These are phyloP conservation scores for Datura wrightii DNA, from an alignment of 257 asterid species.

Conservation along the genomic window DNA sequence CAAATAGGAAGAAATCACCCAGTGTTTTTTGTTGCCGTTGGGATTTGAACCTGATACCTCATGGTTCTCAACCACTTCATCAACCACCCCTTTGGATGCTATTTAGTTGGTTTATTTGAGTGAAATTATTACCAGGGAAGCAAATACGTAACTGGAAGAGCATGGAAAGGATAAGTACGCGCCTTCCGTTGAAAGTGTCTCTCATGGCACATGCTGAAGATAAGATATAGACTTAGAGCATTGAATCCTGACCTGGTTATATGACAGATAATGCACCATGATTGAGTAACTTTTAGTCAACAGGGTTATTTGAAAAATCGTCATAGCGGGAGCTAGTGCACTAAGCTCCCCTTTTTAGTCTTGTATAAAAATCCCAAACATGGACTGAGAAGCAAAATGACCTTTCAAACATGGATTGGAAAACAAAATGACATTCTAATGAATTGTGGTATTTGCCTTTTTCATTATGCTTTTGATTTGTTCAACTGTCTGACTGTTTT, in stretches of 20 bases:
- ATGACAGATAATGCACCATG: constrained; percentile 6
- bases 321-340: no score
- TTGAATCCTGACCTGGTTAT: neutral
- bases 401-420: neutral
- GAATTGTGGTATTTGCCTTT: neutral
- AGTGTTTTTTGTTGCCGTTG: neutral
- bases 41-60: neutral
- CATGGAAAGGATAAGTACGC: neutral
- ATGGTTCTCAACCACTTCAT: neutral
- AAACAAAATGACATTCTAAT: neutral
- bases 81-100: neutral
- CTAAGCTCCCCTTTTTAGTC: neutral
- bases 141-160: neutral
- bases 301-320: neutral
- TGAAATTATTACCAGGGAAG: neutral
- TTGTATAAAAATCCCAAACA: neutral
- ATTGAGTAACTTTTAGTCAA: neutral
- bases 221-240: neutral
- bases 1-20: neutral
- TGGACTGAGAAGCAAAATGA: neutral
- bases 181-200: neutral
- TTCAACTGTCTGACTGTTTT: constrained; percentile 23
- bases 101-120: neutral
- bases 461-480: neutral
- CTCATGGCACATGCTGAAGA: neutral